Evolutionary conservation across 768 basidiomycete species (phyloP).

Genomic region (Hericium erinaceus): DNA sequence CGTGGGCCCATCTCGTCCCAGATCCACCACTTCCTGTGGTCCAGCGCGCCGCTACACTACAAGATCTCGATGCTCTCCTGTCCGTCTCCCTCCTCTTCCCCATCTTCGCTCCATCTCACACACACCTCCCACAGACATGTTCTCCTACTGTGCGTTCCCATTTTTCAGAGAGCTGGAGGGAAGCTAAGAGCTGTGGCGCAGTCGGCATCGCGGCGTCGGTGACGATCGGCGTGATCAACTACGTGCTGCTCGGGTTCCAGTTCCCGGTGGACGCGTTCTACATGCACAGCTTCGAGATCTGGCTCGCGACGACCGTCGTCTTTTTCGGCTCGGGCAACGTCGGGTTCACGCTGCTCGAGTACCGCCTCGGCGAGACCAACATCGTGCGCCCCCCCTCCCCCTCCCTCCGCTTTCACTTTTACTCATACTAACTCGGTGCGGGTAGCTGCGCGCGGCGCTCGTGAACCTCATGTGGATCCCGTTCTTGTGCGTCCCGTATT

Average conservation of each 20-base stretch:
- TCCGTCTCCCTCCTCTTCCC: conserved; percentile 15
- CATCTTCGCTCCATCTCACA: not conserved
- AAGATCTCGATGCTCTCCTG: conserved; percentile 47
- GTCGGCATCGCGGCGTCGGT: conserved; percentile 57
- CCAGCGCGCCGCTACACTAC: conserved; percentile 38
- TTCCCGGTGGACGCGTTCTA: conserved; percentile 70
- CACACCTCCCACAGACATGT: conserved; percentile 30
- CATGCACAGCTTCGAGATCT: conserved; percentile 74
- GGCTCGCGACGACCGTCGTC: conserved; percentile 67
- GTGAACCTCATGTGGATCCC: conserved; percentile 29
- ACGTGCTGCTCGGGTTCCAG: conserved; percentile 62
- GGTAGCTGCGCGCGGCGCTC: conserved; percentile 19
- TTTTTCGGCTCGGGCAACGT: conserved; percentile 69
- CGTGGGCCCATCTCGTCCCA: conserved; percentile 76
- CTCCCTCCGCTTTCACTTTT: not conserved
- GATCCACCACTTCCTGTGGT: conserved; percentile 72
- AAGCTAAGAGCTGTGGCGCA: conserved; percentile 3
- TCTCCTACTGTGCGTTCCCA: conserved; percentile 37
- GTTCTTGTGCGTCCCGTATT: conserved; percentile 23
- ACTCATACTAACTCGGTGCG: no score
- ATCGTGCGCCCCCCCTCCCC: conserved; percentile 12
- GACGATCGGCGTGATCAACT: conserved; percentile 63
- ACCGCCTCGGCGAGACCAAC: conserved; percentile 45
- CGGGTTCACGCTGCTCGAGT: conserved; percentile 64
- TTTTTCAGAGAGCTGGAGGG: not conserved